These are phyloP conservation scores for Suaeda aralocaspica DNA, from an alignment of 148 eudicot species.

Conservation along the genomic window DNA sequence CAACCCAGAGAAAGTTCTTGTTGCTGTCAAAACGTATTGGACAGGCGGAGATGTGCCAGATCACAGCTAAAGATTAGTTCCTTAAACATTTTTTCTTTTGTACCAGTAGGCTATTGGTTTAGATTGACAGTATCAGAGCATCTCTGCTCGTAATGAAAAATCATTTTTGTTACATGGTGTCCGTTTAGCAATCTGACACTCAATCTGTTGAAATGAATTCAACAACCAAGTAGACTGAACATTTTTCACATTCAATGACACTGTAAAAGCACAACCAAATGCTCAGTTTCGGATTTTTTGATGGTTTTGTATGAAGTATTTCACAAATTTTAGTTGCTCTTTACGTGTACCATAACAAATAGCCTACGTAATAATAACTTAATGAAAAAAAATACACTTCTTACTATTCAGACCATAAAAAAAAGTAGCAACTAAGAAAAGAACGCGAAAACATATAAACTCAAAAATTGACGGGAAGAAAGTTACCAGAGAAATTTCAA, in stretches of 20 bases:
- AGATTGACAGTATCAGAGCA: neutral
- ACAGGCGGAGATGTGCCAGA: slow-evolving; percentile 43
- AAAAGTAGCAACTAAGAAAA: too few species aligned
- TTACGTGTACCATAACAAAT: too few species aligned
- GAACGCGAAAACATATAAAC: too few species aligned
- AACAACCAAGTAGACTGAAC: neutral
- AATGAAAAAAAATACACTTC: too few species aligned
- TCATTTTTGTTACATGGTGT: neutral
- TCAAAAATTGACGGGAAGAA: too few species aligned
- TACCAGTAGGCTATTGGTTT: neutral
- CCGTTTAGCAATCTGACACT: too few species aligned
- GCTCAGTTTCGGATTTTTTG: neutral
- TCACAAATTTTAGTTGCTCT: too few species aligned
- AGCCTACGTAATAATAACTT: too few species aligned
- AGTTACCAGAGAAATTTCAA: too few species aligned
- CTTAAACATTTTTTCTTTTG: neutral
- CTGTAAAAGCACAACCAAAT: neutral
- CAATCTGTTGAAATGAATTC: neutral
- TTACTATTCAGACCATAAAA: too few species aligned
- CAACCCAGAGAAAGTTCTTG: slow-evolving; percentile 69
- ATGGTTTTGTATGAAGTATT: neutral
- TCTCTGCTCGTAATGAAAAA: too few species aligned
- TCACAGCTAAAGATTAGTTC: neutral
- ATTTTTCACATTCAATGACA: too few species aligned
- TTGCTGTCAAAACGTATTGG: slow-evolving; percentile 76